Percentiles rank a stretch among this genome's conserved stretches.
These are phyloP conservation scores for Jimgerdemannia flammicorona DNA, from an alignment of 192 early-diverging fungal species.

Conservation along the genomic window DNA sequence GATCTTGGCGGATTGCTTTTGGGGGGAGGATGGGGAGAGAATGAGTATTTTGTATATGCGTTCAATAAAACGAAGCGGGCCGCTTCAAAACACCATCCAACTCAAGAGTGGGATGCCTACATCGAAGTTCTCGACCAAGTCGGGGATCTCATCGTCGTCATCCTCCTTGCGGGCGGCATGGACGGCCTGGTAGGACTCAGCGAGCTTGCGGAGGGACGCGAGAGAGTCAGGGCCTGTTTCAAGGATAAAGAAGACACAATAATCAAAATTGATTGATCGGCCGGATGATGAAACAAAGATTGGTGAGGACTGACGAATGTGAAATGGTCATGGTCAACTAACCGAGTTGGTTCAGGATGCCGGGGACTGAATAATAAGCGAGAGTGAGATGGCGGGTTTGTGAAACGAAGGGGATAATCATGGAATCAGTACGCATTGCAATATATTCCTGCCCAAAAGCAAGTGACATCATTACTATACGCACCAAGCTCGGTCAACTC, in stretches of 20 bases:
- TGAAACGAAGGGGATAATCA: no score
- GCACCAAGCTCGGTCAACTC: conserved; percentile 75
- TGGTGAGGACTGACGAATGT: no score
- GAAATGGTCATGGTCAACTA: neutral
- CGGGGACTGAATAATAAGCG: conserved; percentile 27
- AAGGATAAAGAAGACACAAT: conserved; percentile 7
- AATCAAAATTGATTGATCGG: no score
- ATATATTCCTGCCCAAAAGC: no score
- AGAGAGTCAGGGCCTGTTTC: conserved; percentile 80
- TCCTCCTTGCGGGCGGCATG: conserved; percentile 48
- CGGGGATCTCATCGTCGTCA: conserved; percentile 92
- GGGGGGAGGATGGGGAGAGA: neutral
- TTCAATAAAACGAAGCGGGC: neutral
- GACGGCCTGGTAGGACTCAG: conserved; percentile 77
- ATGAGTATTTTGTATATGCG: no score
- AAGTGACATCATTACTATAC: neutral
- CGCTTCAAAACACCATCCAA: neutral
- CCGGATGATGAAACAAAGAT: no score
- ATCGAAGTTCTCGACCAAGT: conserved; percentile 78
- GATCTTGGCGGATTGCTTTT: no score
- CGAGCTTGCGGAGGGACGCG: conserved; percentile 79
- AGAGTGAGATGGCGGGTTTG: no score
- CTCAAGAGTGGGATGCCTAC: neutral
- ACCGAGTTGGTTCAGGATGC: conserved; percentile 78
- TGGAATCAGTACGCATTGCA: no score